These are phyloP conservation scores for Aspergillus quadricinctus DNA, from an alignment of 2,329 filamentous ascomycete genomes.

Conservation along the genomic window DNA sequence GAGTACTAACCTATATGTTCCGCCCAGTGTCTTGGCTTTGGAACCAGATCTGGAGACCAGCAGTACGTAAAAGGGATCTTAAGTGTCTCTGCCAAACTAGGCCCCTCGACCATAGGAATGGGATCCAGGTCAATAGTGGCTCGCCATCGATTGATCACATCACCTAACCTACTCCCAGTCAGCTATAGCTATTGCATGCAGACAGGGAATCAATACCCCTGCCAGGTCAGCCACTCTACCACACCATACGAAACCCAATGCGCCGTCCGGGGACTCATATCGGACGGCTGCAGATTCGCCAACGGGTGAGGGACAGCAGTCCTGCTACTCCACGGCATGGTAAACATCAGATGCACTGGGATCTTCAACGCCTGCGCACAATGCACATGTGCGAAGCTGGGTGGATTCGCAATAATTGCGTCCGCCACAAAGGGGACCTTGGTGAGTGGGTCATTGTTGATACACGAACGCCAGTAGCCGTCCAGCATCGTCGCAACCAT, in stretches of 20 bases:
- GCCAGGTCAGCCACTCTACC: conserved; percentile 49
- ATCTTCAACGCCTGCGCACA: conserved; percentile 49
- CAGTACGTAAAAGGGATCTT: conserved; percentile 44
- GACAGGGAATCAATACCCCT: conserved; percentile 33
- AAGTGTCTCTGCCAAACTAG: conserved; percentile 32
- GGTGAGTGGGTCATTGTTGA: conserved; percentile 26
- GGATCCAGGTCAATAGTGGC: conserved; percentile 39
- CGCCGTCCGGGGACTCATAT: conserved; percentile 29
- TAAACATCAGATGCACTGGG: conserved; percentile 51
- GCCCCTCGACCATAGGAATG: conserved; percentile 34
- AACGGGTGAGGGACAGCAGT: conserved; percentile 47
- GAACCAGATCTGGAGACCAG: conserved; percentile 42
- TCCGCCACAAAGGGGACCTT: conserved; percentile 49
- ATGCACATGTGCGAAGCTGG: conserved; percentile 50
- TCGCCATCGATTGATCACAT: conserved; percentile 45
- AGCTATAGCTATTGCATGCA: not conserved
- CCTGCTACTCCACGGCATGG: conserved; percentile 50
- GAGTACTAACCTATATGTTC: conserved; percentile 28
- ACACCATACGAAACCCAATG: conserved; percentile 47
- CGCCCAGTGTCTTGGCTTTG: conserved; percentile 40
- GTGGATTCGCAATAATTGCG: conserved; percentile 53
- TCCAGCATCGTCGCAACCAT: conserved; percentile 37
- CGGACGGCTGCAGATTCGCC: conserved; percentile 41
- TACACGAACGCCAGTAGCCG: conserved; percentile 39
- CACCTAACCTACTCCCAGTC: conserved; percentile 31